A percentile compares a stretch with the other conserved stretches of the same genome.
These are phyloP conservation scores for Tylopilus subfusipes DNA, from an alignment of 768 basidiomycete genomes.

Conservation along the genomic window DNA sequence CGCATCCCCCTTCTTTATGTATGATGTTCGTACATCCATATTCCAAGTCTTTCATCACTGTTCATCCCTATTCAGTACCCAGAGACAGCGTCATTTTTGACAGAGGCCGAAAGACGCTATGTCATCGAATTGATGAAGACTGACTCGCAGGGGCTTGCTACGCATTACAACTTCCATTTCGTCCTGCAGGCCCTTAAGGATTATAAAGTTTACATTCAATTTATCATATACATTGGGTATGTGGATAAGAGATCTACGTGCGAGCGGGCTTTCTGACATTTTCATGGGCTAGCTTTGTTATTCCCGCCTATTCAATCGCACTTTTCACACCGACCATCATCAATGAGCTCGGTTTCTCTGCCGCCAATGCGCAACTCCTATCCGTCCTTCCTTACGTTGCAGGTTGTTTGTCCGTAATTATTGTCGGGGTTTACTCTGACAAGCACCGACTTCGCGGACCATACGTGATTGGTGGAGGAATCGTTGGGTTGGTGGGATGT, in stretches of 20 bases:
- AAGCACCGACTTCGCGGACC: constrained; percentile 42
- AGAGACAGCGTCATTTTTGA: constrained; percentile 23
- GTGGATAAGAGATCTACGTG: neutral
- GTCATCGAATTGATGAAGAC: constrained; percentile 39
- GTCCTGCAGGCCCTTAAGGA: constrained; percentile 47
- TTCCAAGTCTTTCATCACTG: neutral
- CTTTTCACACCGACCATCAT: constrained; percentile 50
- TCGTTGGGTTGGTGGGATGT: constrained; percentile 46
- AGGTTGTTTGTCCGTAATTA: constrained; percentile 39
- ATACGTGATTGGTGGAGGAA: constrained; percentile 40
- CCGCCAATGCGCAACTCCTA: constrained; percentile 45
- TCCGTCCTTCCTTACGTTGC: constrained; percentile 46
- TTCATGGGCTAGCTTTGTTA: constrained; percentile 31
- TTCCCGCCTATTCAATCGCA: constrained; percentile 44
- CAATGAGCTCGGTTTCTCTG: constrained; percentile 45
- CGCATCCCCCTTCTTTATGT: constrained; percentile 42
- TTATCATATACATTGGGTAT: constrained; percentile 39
- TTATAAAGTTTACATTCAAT: constrained; percentile 36
- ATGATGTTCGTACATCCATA: constrained; percentile 39
- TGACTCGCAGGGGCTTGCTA: constrained; percentile 42
- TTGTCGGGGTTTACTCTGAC: constrained; percentile 40
- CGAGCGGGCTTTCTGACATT: neutral
- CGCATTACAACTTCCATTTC: constrained; percentile 42
- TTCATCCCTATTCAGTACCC: constrained; percentile 7
- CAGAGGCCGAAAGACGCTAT: constrained; percentile 38